These are phyloP conservation scores for Rubus parviflorus DNA, from an alignment of 306 rosid species.

Conservation along the genomic window DNA sequence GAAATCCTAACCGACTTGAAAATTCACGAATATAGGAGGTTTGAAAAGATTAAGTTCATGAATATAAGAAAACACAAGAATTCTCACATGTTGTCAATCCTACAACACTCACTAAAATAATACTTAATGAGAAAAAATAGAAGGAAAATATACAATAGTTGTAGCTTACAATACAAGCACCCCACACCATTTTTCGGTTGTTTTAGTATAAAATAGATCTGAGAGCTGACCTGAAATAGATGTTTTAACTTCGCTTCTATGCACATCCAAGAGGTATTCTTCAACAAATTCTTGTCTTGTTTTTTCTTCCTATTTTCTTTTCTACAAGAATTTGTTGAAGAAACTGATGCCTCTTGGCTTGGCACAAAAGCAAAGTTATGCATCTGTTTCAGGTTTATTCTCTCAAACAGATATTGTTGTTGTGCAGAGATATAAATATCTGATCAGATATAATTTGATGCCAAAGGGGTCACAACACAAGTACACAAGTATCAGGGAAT, in stretches of 20 bases:
- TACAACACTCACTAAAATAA: background rate
- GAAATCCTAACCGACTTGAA: background rate
- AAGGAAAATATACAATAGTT: background rate
- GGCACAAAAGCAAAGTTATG: background rate
- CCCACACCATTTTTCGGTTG: background rate
- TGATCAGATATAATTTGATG: background rate
- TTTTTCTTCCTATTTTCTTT: background rate
- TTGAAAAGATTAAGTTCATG: too few species aligned
- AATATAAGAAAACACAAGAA: too few species aligned
- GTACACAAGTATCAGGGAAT: background rate
- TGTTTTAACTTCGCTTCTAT: background rate
- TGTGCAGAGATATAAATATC: background rate
- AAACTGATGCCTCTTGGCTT: background rate
- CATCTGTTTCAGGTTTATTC: background rate
- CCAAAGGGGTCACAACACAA: background rate
- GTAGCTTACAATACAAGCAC: background rate
- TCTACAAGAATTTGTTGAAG: background rate
- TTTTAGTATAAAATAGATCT: background rate
- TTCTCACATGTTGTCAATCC: background rate
- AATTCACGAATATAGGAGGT: too few species aligned
- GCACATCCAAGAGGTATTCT: background rate
- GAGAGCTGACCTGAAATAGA: background rate
- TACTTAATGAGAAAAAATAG: background rate
- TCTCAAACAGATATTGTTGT: background rate
- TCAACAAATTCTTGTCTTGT: background rate